Conservation (phyloP, 768 basidiomycete species). For the Amanita phalloides region DNA sequence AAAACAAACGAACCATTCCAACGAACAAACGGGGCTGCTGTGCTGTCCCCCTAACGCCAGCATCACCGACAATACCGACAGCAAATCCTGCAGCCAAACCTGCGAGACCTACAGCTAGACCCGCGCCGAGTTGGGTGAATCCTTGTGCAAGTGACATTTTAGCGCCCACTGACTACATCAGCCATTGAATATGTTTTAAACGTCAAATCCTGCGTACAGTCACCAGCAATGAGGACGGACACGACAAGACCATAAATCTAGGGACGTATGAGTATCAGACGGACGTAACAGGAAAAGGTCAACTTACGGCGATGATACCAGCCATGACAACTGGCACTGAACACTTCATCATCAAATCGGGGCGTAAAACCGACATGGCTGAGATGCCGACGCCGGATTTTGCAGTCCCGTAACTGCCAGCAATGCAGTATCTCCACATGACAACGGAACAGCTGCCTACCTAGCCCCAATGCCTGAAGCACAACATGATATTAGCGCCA, state of each 20-base stretch:
- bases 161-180: conserved; percentile 39
- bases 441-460: conserved; percentile 26
- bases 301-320: conserved; percentile 97
- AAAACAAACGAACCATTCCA: conserved; percentile 59
- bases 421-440: conserved; percentile 3
- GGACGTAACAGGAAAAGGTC: not conserved
- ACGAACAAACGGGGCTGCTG: conserved; percentile 93
- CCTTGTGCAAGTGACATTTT: conserved; percentile 89
- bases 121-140: conserved; percentile 90
- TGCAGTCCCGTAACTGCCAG: conserved; percentile 87
- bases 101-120: conserved; percentile 84
- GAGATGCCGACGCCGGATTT: conserved; percentile 98
- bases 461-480: conserved; percentile 73
- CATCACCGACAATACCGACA: conserved; percentile 97
- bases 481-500: conserved; percentile 7
- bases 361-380: conserved; percentile 95
- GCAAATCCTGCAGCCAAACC: conserved; percentile 97
- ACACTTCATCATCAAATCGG: conserved; percentile 98
- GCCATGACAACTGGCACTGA: conserved; percentile 98
- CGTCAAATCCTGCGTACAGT: conserved; percentile 41
- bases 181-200: not conserved
- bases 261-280: conserved; percentile 1
- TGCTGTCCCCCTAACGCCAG: conserved; percentile 95
- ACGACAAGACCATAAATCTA: conserved; percentile 98
- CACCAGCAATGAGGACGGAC: conserved; percentile 88